Base-by-base conservation (phyloP, 1,284 basidiomycete species). In the Leucoagaricus sp. region DNA sequence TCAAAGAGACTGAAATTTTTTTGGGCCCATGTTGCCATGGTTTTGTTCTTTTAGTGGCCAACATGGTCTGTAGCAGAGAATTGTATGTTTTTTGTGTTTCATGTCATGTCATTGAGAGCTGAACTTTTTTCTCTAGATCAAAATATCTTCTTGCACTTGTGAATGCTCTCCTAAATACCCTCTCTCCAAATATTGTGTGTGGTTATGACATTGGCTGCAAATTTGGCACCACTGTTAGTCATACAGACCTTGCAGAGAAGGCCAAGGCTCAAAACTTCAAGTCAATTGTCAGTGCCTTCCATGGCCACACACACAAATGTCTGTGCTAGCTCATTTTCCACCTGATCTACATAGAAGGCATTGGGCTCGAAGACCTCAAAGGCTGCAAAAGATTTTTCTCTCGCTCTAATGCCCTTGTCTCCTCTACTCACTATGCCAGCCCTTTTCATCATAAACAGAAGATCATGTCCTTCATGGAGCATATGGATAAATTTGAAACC, bases 341-440 rank as follows among this genome's bases (percentile, higher is more conserved):
- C 4, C 49, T 66, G 6, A 66, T 58, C 1, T 70, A 71, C 51
- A 51, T 67, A 5, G 19, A 60, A 2, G 67, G 66, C 0, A 53
- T 68, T 40, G 72, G 72, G 0, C 54, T 72, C 0, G 68, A 72
- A 49, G 68, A 72, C 49, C 57, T 71, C 9, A 71, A 74, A 42
- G 64, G 60, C 0, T 69, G 66, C 52, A 66, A 74, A 49, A 59
- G 58, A 2, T 62, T 64, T n/a, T 73, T 73, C 49, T 67, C 67
- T 0, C 60, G 63, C 28, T 69, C 67, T 3, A 75, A 75, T 59
- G 59, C 49, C 1, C 56, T 69, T 1, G 67, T 68, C 0, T 40
- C 54, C 0, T 54, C 60, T 12, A 56, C 59, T 8, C 59, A 64
- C 3, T 62, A 72, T 60, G 60, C 62, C 0, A 68, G 64, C 25